phyloP scores from a whole-genome alignment of 345 rosid species.

The Eucalyptus marginata region DNA sequence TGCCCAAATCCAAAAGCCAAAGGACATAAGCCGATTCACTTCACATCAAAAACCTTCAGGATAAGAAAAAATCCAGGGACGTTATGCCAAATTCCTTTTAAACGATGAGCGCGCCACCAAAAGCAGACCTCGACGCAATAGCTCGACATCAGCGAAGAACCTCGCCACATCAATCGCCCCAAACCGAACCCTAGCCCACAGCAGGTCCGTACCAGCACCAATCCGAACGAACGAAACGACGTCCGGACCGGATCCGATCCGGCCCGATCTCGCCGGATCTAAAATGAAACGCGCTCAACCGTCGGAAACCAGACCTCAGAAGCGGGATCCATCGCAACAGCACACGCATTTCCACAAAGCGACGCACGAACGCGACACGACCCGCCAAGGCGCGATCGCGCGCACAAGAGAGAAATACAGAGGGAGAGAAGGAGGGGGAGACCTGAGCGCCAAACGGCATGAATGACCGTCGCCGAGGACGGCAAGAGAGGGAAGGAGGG shows the following conservation, averaged over 20 bases:
- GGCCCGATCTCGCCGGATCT: background rate
- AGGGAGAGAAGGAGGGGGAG: background rate
- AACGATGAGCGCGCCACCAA: background rate
- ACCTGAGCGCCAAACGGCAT: conserved; percentile 75
- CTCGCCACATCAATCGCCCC: background rate
- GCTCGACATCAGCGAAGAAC: background rate
- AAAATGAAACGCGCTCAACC: background rate
- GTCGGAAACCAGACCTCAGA: background rate
- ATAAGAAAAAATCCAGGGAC: background rate
- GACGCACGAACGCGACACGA: background rate
- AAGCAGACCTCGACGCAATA: background rate
- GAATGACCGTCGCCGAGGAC: conserved; percentile 72
- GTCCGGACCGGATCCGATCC: conserved; percentile 4
- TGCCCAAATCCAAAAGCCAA: background rate
- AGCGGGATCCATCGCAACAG: background rate
- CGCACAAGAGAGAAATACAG: background rate
- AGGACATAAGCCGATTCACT: background rate
- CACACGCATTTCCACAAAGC: background rate
- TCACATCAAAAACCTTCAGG: background rate
- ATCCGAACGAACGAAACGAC: background rate
- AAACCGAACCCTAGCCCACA: background rate
- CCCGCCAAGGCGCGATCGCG: background rate
- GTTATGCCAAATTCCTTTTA: background rate
- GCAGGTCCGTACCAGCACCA: background rate
- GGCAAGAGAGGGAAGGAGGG: conserved; percentile 33